These are phyloP conservation scores for Saprolegnia parasitica DNA, from an alignment of 352 stramenopile species.

Conservation along the genomic window DNA sequence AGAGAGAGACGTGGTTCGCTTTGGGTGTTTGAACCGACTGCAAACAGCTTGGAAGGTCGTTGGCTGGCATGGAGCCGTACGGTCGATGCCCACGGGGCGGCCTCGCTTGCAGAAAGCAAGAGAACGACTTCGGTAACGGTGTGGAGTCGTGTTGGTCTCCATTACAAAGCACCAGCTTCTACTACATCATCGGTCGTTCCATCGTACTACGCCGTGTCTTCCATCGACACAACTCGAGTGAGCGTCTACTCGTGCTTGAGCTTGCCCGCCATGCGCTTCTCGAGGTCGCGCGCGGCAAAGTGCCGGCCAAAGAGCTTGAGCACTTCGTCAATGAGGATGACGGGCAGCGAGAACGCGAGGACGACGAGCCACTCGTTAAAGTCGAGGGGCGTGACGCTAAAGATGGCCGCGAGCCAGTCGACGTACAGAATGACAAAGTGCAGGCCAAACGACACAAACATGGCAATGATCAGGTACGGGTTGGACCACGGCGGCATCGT, in stretches of 20 bases:
- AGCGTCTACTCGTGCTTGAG: constrained; percentile 26
- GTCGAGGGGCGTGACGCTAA: constrained; percentile 89
- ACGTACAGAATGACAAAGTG: constrained; percentile 95
- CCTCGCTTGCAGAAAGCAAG: no score
- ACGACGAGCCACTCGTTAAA: constrained; percentile 91
- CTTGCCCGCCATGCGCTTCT: constrained; percentile 46
- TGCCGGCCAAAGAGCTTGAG: constrained; percentile 89
- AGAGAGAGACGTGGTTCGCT: no score
- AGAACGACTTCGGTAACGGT: no score
- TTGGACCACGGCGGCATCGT: constrained; percentile 93
- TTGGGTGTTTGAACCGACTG: no score
- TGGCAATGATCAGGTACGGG: constrained; percentile 91
- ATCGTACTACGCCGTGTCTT: no score
- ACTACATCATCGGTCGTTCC: no score
- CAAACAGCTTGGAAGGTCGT: no score
- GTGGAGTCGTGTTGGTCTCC: no score
- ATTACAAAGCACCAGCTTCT: no score
- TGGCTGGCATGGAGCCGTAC: no score
- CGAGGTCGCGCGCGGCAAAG: constrained; percentile 69
- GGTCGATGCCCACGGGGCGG: no score
- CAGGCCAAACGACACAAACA: constrained; percentile 89
- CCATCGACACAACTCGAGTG: no score
- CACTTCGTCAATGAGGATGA: constrained; percentile 93
- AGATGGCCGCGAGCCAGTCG: constrained; percentile 88
- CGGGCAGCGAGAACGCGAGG: constrained; percentile 87